Base-by-base conservation (phyloP, 495 filamentous ascomycete genomes). In the Trichoderma virens region DNA sequence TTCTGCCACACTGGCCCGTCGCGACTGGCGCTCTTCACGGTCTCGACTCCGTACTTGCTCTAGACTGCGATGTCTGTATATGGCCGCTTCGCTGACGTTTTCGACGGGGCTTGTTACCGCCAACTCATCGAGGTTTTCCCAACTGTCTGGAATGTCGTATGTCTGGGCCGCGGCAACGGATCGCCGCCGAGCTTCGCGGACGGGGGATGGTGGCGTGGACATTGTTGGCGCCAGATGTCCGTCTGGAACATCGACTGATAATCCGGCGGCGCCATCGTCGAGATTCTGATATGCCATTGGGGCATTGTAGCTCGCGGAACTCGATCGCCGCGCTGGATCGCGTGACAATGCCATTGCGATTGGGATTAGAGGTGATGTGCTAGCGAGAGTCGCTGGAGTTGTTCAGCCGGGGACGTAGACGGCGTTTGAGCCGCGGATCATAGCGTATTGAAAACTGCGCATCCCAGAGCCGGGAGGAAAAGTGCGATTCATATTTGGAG, bases 121-220 rank as follows among this genome's bases (percentile, higher is more conserved):
- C 39, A 78, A 43, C 59, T 79, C 77, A 65, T 78, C 74, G 39
- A 81, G 67, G 60, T 78, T 77, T 18, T 39, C 71, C 66, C 78
- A 78, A 32, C 67, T 69, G 59, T 72, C 70, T 34, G 75, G 74
- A 43, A 74, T 61, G 62, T 76, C 66, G 65, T 78, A 76, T 9
- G 11, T 9, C 11, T 14, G 9, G 0, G 25, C 16, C 51, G 28
- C 51, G 0, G 25, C 51, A 16, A 3, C 11, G 7, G 51, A 56
- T 14, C 8, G 4, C 51, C 23, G 51, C 16, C 51, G 51, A 56
- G 6, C 0, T 8, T 13, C 7, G 51, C 51, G 9, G 7, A 2
- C 51, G 23, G 23, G 23, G 11, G 25, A 28, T 5, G 9, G 25
- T 25, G 51, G 30, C 25, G 51, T 18, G 13, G 25, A 1, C 9